phyloP scores from a whole-genome alignment of 2,329 filamentous ascomycete genomes.

The Cadophora sp. region DNA sequence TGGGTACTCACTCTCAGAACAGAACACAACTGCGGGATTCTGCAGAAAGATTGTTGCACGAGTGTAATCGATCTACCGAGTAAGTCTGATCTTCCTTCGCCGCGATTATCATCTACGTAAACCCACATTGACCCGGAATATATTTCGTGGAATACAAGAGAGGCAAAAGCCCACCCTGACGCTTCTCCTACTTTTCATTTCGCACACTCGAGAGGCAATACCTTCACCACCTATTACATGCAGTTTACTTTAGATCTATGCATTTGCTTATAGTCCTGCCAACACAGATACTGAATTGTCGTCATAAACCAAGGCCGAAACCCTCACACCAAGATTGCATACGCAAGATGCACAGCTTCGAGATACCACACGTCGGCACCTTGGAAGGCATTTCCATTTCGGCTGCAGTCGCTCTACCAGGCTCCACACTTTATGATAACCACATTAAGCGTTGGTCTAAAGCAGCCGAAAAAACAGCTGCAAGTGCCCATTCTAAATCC shows the following conservation, averaged over 20 bases:
- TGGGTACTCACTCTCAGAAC: not conserved
- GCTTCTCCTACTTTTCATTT: no score
- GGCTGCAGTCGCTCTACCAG: not conserved
- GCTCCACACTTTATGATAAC: not conserved
- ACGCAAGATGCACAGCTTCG: constrained; percentile 1
- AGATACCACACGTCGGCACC: not conserved
- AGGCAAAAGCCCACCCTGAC: no score
- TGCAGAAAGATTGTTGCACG: not conserved
- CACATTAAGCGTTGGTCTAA: constrained; percentile 34
- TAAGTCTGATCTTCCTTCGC: not conserved
- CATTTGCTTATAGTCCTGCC: no score
- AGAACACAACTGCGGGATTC: not conserved
- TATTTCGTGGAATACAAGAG: no score
- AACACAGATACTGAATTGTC: no score
- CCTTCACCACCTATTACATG: no score
- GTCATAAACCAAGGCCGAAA: no score
- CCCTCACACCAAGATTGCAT: no score
- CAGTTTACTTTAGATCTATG: no score
- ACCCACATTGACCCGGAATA: no score
- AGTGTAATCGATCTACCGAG: not conserved
- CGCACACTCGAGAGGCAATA: no score
- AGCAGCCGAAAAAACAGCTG: constrained; percentile 35
- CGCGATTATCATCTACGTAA: no score
- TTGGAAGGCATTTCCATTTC: not conserved
- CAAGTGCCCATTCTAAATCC: constrained; percentile 20